These are phyloP conservation scores for Hevea brasiliensis DNA, from an alignment of 345 rosid species.

Conservation along the genomic window DNA sequence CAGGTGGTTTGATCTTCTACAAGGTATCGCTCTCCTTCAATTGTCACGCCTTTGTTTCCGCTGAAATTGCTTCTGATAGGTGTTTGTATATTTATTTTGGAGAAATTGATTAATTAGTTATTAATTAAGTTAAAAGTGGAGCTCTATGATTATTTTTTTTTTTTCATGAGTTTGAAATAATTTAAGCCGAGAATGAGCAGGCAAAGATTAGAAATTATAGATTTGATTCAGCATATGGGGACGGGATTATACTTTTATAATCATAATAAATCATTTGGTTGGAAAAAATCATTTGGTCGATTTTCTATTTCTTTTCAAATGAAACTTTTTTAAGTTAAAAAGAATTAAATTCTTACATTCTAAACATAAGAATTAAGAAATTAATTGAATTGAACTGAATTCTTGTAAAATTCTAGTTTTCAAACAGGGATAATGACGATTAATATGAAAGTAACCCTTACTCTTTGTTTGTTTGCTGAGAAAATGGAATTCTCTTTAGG, in stretches of 20 bases:
- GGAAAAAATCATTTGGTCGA: too few species aligned
- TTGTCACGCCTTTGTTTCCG: neutral
- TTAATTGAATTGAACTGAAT: too few species aligned
- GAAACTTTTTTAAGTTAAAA: too few species aligned
- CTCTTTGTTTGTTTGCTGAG: neutral
- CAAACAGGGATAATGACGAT: neutral
- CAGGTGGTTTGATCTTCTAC: constrained; percentile 41
- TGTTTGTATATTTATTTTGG: neutral
- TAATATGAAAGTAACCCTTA: neutral
- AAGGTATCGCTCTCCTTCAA: constrained; percentile 46
- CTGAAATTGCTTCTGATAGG: neutral
- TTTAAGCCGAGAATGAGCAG: neutral
- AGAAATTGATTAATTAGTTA: neutral
- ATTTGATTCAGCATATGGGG: neutral
- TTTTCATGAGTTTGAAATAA: too few species aligned
- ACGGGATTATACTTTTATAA: neutral
- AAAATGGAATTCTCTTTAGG: neutral
- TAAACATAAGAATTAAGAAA: too few species aligned
- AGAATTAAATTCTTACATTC: too few species aligned
- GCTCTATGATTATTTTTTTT: neutral
- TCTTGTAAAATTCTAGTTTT: too few species aligned
- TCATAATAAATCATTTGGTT: too few species aligned
- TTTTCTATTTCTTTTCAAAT: too few species aligned
- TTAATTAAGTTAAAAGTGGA: neutral
- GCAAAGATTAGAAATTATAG: neutral